Percentiles rank a stretch among this genome's conserved stretches.
These are phyloP conservation scores for Diospyros kaki DNA, from an alignment of 148 eudicot species.

Conservation along the genomic window DNA sequence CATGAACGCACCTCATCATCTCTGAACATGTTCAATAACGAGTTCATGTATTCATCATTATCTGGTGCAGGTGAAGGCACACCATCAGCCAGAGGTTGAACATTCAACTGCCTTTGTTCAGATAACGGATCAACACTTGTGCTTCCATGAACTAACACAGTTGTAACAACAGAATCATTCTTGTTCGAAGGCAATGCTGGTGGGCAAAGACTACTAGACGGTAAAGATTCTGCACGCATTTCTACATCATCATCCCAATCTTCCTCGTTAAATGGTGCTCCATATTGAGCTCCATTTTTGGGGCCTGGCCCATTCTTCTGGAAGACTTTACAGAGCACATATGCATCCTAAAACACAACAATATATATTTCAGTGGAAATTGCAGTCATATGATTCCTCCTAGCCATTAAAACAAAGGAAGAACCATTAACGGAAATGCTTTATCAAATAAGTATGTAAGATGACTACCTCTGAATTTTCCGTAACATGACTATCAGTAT, in stretches of 20 bases:
- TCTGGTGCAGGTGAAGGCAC: constrained; percentile 13
- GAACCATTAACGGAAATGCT: too few relatives aligned
- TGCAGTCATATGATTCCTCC: too few relatives aligned
- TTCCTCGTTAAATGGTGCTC: constrained; percentile 70
- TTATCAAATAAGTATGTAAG: too few relatives aligned
- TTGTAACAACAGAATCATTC: constrained; percentile 5
- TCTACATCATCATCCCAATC: constrained; percentile 56
- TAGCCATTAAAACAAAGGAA: too few relatives aligned
- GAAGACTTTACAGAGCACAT: constrained; percentile 62
- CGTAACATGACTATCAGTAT: too few relatives aligned
- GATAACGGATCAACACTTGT: constrained; percentile 2
- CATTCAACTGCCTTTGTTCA: constrained; percentile 15
- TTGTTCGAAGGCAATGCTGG: background rate
- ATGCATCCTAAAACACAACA: constrained; percentile 32
- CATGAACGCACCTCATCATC: constrained; percentile 6
- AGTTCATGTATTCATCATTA: constrained; percentile 7
- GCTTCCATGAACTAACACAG: constrained; percentile 5
- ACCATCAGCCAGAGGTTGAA: constrained; percentile 6
- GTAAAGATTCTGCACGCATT: constrained; percentile 11
- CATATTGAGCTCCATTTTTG: constrained; percentile 62
- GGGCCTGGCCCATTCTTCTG: constrained; percentile 74
- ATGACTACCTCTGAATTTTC: too few relatives aligned
- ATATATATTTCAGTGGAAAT: too few relatives aligned
- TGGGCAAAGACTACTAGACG: constrained; percentile 8
- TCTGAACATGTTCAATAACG: constrained; percentile 14